phyloP scores from a whole-genome alignment of 192 early-diverging fungal species.

The Obelidium mucronatum region DNA sequence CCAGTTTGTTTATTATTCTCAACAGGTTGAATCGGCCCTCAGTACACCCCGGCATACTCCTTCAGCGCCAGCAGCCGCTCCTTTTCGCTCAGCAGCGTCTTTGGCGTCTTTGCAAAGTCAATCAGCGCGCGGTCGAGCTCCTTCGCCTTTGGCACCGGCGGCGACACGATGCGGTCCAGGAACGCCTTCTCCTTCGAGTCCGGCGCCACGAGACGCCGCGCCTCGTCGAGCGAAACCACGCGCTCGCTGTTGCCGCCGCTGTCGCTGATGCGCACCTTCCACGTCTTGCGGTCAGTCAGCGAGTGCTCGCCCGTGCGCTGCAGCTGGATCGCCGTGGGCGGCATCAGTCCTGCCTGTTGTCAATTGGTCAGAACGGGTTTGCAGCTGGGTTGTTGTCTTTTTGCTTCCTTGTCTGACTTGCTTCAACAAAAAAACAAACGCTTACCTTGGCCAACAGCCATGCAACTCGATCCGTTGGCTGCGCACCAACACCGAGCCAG shows the following conservation, averaged over 20 bases:
- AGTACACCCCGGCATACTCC: conserved; percentile 38
- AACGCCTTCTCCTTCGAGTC: neutral
- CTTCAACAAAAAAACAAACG: neutral
- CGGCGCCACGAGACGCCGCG: neutral
- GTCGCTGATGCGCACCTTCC: conserved; percentile 51
- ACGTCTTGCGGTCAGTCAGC: conserved; percentile 54
- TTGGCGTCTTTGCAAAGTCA: conserved; percentile 29
- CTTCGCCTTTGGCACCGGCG: neutral
- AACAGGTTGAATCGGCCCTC: no score
- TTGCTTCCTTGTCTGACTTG: neutral
- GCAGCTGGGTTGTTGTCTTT: neutral
- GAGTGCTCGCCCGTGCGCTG: conserved; percentile 50
- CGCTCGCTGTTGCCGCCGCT: conserved; percentile 23
- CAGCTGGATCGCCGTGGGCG: conserved; percentile 62
- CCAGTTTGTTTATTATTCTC: neutral
- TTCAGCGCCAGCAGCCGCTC: conserved; percentile 49
- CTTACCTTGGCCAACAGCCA: conserved; percentile 85
- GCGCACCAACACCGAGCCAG: conserved; percentile 97
- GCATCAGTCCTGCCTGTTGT: conserved; percentile 66
- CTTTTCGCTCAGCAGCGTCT: conserved; percentile 30
- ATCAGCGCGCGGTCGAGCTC: neutral
- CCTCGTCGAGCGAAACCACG: conserved; percentile 36
- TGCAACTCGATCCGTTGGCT: conserved; percentile 89
- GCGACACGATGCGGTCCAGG: conserved; percentile 11
- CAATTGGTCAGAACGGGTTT: neutral